Evolutionary conservation across 352 stramenopile species (phyloP), one percentile per base, ranked within the genome.

Genomic region (Pythium coloratum): DNA sequence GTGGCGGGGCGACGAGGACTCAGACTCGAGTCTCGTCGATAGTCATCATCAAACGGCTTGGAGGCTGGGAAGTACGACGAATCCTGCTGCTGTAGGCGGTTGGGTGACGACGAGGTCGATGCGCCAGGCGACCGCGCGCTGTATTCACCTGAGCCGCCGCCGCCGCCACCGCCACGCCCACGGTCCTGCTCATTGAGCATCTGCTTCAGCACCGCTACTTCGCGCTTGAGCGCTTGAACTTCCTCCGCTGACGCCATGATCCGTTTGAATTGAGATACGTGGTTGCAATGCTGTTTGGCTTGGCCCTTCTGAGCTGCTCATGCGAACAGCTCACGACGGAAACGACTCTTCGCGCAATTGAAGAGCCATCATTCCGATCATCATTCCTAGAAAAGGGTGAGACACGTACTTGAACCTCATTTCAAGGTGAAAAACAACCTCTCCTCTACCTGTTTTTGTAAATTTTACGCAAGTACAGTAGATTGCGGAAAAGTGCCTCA

Each of bases 121-220:
- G 56, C 62, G 6, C 59, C 60, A 26, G 54, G n/a, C 16, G 59
- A 49, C 2, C 46, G 63, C 38, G 53, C 33, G 12, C 53, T 54
- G 33, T 58, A 18, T 14, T 64, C 56, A 3, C 36, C 49, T 3
- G 53, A 55, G 20, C 20, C 20, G 20, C 20, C 20, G 20, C 20
- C 20, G 20, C 20, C 20, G 18, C 20, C 36, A 24, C 47, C 72
- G n/a, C 76, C 18, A 14, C 47, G 72, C 57, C 70, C 13, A n/a
- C 59, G 76, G 64, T 88, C 76, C 28, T 81, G 64, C 38, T 79
- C 64, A 53, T 53, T 53, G 61, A 86, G 64, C 60, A 82, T 72
- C 26, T 71, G 63, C 44, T 69, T 77, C 3, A 91, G 71, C 56
- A 64, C 62, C 64, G 86, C 78, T 30, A 91, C 68, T 69, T 91